Percentiles rank a stretch among this genome's conserved stretches.
phyloP scores from a whole-genome alignment of 2,329 filamentous ascomycete genomes.

The Hypoxylon rubiginosum region DNA sequence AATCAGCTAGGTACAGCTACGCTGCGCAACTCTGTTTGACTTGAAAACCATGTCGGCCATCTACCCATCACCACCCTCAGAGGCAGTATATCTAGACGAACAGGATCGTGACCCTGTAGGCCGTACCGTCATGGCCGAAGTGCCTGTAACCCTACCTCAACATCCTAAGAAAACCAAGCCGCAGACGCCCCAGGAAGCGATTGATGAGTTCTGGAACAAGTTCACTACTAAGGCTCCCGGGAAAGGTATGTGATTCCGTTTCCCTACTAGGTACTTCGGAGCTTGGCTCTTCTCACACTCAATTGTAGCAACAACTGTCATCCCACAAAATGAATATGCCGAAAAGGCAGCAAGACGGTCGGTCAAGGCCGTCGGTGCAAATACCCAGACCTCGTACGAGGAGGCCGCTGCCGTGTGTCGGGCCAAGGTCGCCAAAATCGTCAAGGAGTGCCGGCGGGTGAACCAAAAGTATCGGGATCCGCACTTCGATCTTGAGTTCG shows the following conservation, averaged over 20 bases:
- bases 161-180: slow-evolving; percentile 58
- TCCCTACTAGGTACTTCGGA: background rate
- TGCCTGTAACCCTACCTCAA: slow-evolving; percentile 41
- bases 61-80: slow-evolving; percentile 36
- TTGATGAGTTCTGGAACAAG: slow-evolving; percentile 80
- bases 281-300: slow-evolving; percentile 3
- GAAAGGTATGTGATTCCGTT: slow-evolving; percentile 63
- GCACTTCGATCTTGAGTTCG: slow-evolving; percentile 87
- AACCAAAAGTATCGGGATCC: slow-evolving; percentile 90
- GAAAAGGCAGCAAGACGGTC: slow-evolving; percentile 70
- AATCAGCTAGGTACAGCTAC: background rate
- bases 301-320: slow-evolving; percentile 71
- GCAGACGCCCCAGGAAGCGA: slow-evolving; percentile 74
- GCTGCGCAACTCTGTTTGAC: background rate
- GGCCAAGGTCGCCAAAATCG: slow-evolving; percentile 72
- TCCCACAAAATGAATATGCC: slow-evolving; percentile 77
- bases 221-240: slow-evolving; percentile 79
- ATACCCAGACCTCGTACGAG: slow-evolving; percentile 77
- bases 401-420: slow-evolving; percentile 78
- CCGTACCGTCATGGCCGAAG: slow-evolving; percentile 41
- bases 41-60: slow-evolving; percentile 23
- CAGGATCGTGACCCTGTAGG: slow-evolving; percentile 28
- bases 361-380: slow-evolving; percentile 64
- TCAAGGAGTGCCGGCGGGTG: slow-evolving; percentile 76
- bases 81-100: slow-evolving; percentile 35